A percentile compares a stretch with the other conserved stretches of the same genome.
Evolutionary conservation across 768 basidiomycete genomes (phyloP).

Genomic region (Clitopilus hobsonii): DNA sequence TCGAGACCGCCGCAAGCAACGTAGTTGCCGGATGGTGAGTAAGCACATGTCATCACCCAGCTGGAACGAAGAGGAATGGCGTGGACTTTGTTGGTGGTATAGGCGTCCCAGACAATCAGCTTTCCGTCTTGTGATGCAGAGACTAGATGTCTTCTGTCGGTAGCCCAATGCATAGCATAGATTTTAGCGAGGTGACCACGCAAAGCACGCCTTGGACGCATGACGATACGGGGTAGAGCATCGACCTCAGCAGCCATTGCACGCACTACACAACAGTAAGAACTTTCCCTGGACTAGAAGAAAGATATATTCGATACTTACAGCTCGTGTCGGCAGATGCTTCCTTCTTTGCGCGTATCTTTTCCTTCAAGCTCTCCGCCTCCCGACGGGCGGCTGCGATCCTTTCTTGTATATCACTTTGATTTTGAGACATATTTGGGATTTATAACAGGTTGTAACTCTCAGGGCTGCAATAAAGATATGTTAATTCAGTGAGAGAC

Average conservation of each 20-base stretch:
- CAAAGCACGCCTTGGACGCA: slow-evolving; percentile 93
- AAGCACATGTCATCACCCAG: slow-evolving; percentile 99
- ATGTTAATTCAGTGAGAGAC: neutral
- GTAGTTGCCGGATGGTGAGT: slow-evolving; percentile 93
- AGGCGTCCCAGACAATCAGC: slow-evolving; percentile 99
- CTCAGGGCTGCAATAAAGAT: slow-evolving; percentile 2
- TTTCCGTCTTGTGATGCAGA: slow-evolving; percentile 99
- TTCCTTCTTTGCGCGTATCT: slow-evolving; percentile 94
- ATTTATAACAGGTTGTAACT: slow-evolving; percentile 1
- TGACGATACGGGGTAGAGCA: slow-evolving; percentile 91
- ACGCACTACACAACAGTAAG: slow-evolving; percentile 57
- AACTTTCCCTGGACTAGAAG: slow-evolving; percentile 1
- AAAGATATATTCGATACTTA: slow-evolving; percentile 40
- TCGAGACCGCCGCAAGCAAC: slow-evolving; percentile 99
- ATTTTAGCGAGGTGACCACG: slow-evolving; percentile 99
- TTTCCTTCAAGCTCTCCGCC: slow-evolving; percentile 96
- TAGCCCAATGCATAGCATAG: slow-evolving; percentile 99
- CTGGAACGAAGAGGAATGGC: slow-evolving; percentile 96
- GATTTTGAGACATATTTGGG: slow-evolving; percentile 66
- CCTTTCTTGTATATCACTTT: slow-evolving; percentile 83
- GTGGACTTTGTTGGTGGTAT: slow-evolving; percentile 99
- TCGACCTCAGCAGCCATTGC: slow-evolving; percentile 99
- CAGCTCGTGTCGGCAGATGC: slow-evolving; percentile 97
- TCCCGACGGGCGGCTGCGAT: slow-evolving; percentile 97
- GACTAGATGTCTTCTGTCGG: slow-evolving; percentile 94